Evolutionary conservation across 495 filamentous ascomycete species (phyloP), one percentile per base, ranked within the genome.

Genomic region (Aspergillus biplanus): DNA sequence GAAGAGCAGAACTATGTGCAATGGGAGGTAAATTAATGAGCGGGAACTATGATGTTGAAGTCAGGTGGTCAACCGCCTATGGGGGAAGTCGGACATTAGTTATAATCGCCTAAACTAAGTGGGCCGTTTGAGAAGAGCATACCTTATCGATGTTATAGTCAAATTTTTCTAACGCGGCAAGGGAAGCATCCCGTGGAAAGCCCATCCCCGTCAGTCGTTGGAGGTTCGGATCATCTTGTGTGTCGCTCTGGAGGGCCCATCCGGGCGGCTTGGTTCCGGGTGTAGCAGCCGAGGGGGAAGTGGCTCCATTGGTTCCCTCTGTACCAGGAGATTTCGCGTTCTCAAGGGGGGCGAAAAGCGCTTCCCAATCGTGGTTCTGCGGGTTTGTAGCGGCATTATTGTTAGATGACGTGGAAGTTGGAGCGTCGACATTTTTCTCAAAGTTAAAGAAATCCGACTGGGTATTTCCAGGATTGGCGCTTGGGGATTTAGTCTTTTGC

Each of bases 61-160:
- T 65, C 37, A 68, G 56, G 48, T 68, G 56, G 31, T 68, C 66
- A 11, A 63, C 63, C 16, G 66, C 66, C 67, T 66, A 37, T 32
- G 32, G 18, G 47, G n/a, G 16, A 13, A 49, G 58, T 34, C 39
- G 37, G 42, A n/a, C 61, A 50, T 18, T 48, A 52, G 47, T 31
- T 15, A 52, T 52, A 47, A 13, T 4, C 11, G 2, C n/a, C 11
- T 39, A 44, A 7, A 44, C 27, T 27, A 54, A 56, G 50, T 56
- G 21, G 35, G 44, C 21, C 21, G 33, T 42, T n/a, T 52, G 32
- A 39, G 42, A n/a, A 37, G 21, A 71, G 76, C 87, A 80, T 80
- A 97, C 95, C 88, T 92, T 90, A 73, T 96, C 92, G 70, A 97
- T 82, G 77, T 97, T 93, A 75, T 97, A 97, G 71, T 97, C 93